Evolutionary conservation across 2,329 filamentous ascomycete species (phyloP).

Genomic region (Cladosporium sp.): DNA sequence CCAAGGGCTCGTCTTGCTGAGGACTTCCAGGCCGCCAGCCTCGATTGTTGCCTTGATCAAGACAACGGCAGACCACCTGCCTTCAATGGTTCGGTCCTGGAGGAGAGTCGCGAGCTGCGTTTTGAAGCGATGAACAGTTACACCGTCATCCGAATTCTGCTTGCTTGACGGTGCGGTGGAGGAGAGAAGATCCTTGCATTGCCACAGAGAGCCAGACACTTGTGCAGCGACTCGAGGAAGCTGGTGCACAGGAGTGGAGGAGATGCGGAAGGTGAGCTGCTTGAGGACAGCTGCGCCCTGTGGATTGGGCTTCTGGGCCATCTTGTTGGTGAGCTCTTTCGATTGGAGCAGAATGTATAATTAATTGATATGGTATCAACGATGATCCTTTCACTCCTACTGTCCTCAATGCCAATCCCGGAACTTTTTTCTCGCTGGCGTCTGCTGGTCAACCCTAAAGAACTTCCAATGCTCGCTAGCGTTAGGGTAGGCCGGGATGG

Average conservation of each 20-base stretch:
- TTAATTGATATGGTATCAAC: not conserved
- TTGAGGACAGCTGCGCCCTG: constrained; percentile 39
- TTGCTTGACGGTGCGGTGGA: constrained; percentile 56
- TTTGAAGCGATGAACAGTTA: constrained; percentile 79
- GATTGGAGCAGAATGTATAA: not conserved
- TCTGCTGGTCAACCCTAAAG: not conserved
- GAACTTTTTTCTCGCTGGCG: constrained; percentile 6
- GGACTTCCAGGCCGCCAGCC: constrained; percentile 78
- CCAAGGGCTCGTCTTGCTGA: constrained; percentile 74
- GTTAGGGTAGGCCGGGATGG: not conserved
- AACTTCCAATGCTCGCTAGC: not conserved
- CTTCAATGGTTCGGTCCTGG: constrained; percentile 72
- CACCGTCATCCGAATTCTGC: constrained; percentile 64
- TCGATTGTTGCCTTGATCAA: constrained; percentile 81
- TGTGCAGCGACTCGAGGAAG: constrained; percentile 72
- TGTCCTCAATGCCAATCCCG: not conserved
- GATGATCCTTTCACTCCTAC: not conserved
- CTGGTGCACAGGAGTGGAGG: constrained; percentile 68
- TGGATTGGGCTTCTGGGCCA: constrained; percentile 15
- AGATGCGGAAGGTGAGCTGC: constrained; percentile 64
- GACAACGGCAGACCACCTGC: constrained; percentile 74
- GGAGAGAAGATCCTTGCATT: constrained; percentile 63
- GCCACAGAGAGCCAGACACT: constrained; percentile 59
- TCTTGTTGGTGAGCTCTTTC: not conserved
- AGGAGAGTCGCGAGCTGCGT: constrained; percentile 75